These are phyloP conservation scores for Casuarina glauca DNA, from an alignment of 306 rosid genomes.

Conservation along the genomic window DNA sequence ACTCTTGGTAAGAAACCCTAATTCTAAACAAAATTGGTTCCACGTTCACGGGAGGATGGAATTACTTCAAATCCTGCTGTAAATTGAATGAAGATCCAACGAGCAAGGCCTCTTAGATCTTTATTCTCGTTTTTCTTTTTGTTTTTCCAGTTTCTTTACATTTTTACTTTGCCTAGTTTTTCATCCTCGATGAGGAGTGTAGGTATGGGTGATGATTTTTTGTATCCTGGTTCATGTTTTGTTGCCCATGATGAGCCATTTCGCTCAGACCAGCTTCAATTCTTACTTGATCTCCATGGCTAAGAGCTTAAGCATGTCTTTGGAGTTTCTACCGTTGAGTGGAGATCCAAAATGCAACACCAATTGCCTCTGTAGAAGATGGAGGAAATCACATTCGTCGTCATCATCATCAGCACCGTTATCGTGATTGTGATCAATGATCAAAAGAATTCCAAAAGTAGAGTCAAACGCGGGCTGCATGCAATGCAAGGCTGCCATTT, in stretches of 20 bases:
- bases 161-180: neutral
- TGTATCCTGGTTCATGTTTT: neutral
- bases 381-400: neutral
- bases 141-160: slow-evolving; percentile 6
- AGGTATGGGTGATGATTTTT: neutral
- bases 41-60: neutral
- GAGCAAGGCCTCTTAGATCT: slow-evolving; percentile 41
- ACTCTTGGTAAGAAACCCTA: slow-evolving; percentile 87
- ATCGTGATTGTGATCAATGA: neutral
- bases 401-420: neutral
- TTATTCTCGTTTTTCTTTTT: slow-evolving; percentile 5
- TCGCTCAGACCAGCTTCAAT: neutral
- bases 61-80: slow-evolving; percentile 18
- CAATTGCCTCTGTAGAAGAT: neutral
- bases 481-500: slow-evolving; percentile 37
- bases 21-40: slow-evolving; percentile 14
- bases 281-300: neutral
- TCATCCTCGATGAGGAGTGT: neutral
- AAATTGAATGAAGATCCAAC: slow-evolving; percentile 30
- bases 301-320: neutral
- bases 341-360: neutral
- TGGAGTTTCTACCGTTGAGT: neutral
- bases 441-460: slow-evolving; percentile 29
- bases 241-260: neutral
- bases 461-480: slow-evolving; percentile 35